phyloP scores from a whole-genome alignment of 192 early-diverging fungal genomes.

The Linnemannia exigua region DNA sequence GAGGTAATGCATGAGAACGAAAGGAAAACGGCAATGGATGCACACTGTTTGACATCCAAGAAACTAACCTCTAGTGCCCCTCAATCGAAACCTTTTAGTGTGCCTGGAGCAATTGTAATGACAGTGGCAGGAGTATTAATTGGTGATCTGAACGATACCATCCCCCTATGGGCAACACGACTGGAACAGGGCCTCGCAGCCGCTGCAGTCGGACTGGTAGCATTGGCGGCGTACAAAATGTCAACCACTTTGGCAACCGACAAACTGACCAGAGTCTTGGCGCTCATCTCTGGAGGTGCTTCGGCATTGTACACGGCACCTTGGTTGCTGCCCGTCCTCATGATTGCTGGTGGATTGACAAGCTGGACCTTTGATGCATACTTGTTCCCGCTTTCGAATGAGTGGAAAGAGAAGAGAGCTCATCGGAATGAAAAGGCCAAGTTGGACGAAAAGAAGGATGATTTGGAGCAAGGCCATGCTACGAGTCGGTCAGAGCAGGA shows the following conservation, averaged over 20 bases:
- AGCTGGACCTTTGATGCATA: conserved; percentile 39
- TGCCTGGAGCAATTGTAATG: conserved; percentile 73
- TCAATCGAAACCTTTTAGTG: conserved; percentile 22
- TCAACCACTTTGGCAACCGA: conserved; percentile 57
- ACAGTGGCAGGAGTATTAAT: conserved; percentile 63
- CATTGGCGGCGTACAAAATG: conserved; percentile 66
- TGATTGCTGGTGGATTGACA: conserved; percentile 63
- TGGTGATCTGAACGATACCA: conserved; percentile 40
- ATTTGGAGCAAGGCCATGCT: conserved; percentile 21
- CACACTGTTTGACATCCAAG: neutral
- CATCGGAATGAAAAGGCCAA: neutral
- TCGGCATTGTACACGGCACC: conserved; percentile 52
- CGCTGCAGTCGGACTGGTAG: conserved; percentile 73
- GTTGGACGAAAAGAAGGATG: neutral
- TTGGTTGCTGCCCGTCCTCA: conserved; percentile 69
- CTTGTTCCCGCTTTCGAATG: conserved; percentile 7
- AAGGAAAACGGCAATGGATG: neutral
- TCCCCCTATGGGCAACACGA: conserved; percentile 65
- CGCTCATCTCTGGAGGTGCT: conserved; percentile 42
- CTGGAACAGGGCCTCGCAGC: conserved; percentile 67
- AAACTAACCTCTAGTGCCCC: conserved; percentile 49
- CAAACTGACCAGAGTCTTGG: conserved; percentile 47
- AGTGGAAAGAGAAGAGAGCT: neutral
- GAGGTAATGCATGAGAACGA: no score
- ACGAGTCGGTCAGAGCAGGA: neutral